Percentiles rank a stretch among this genome's conserved stretches.
These are phyloP conservation scores for Microcyclospora tardicrescens DNA, from an alignment of 2,329 filamentous ascomycete genomes.

Conservation along the genomic window DNA sequence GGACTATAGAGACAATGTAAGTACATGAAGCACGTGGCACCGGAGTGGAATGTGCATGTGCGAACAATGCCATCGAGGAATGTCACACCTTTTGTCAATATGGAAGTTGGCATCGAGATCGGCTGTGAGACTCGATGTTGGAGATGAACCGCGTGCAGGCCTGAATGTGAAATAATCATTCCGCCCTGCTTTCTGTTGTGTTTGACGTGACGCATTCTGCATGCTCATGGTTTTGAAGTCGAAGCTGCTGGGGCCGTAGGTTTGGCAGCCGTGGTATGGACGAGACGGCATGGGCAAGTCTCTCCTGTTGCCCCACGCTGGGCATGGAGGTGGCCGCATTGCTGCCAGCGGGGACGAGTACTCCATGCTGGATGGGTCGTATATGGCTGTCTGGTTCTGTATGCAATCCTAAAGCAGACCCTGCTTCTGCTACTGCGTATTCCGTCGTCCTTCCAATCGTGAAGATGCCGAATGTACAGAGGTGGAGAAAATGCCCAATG, in stretches of 20 bases:
- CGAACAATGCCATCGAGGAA: no score
- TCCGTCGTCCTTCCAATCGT: no score
- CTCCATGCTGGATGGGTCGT: slow-evolving; percentile 50
- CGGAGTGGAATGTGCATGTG: slow-evolving; percentile 26
- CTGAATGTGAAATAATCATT: slow-evolving; percentile 75
- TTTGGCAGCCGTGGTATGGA: slow-evolving; percentile 39
- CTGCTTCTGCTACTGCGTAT: no score
- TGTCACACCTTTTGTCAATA: slow-evolving; percentile 75
- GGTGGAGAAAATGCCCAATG: no score
- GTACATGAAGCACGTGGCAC: slow-evolving; percentile 14
- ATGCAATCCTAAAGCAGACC: no score
- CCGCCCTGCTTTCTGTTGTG: slow-evolving; percentile 49
- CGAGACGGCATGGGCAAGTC: slow-evolving; percentile 42
- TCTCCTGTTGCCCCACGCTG: slow-evolving; percentile 47
- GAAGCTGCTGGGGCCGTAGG: slow-evolving; percentile 52
- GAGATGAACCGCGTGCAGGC: slow-evolving; percentile 68
- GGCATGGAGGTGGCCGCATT: slow-evolving; percentile 62
- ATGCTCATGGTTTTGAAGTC: slow-evolving; percentile 64
- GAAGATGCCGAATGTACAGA: no score
- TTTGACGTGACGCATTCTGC: slow-evolving; percentile 33
- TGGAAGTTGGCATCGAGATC: slow-evolving; percentile 96
- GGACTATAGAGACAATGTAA: slow-evolving; percentile 47
- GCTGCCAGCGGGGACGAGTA: slow-evolving; percentile 87
- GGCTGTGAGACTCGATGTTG: slow-evolving; percentile 77
- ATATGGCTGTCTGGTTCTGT: background rate